phyloP scores from a whole-genome alignment of 2,329 filamentous ascomycete genomes.

The Epichloe bromicola region DNA sequence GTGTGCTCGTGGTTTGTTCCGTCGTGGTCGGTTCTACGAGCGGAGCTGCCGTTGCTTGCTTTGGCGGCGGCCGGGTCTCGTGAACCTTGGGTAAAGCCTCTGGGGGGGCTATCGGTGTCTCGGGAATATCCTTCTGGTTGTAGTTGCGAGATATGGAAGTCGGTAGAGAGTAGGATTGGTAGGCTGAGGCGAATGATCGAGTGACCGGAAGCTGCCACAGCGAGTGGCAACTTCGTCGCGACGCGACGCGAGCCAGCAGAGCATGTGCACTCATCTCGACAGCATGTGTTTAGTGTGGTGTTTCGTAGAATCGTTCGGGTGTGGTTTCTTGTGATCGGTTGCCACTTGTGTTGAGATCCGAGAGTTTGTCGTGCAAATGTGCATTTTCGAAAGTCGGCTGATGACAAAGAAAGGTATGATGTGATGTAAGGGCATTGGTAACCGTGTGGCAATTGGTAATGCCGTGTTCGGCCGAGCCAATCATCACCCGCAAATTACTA shows the following conservation, averaged over 20 bases:
- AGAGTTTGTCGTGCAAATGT: no score
- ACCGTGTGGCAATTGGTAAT: conserved; percentile 7
- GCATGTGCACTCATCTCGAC: conserved; percentile 30
- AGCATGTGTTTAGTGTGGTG: conserved; percentile 10
- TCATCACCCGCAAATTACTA: conserved; percentile 6
- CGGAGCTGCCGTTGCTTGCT: conserved; percentile 10
- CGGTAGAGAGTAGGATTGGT: conserved; percentile 40
- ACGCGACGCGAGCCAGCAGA: conserved; percentile 27
- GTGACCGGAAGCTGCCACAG: conserved; percentile 29
- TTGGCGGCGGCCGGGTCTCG: conserved; percentile 35
- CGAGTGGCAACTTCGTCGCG: conserved; percentile 26
- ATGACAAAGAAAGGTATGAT: neutral
- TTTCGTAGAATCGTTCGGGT: neutral
- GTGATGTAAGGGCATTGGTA: neutral
- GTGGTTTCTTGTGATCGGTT: neutral
- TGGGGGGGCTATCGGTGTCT: conserved; percentile 33
- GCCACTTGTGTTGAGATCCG: neutral
- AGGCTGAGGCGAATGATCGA: conserved; percentile 22
- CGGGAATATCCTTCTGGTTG: conserved; percentile 29
- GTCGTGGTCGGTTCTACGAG: conserved; percentile 5
- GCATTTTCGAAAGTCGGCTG: no score
- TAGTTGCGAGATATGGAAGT: conserved; percentile 27
- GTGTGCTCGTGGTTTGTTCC: conserved; percentile 15
- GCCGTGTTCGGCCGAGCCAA: conserved; percentile 12
- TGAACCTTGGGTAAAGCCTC: conserved; percentile 34